Percentiles rank a stretch among this genome's conserved stretches.
Conservation (phyloP, 2,329 filamentous ascomycete genomes). For the Penicillium sp. region DNA sequence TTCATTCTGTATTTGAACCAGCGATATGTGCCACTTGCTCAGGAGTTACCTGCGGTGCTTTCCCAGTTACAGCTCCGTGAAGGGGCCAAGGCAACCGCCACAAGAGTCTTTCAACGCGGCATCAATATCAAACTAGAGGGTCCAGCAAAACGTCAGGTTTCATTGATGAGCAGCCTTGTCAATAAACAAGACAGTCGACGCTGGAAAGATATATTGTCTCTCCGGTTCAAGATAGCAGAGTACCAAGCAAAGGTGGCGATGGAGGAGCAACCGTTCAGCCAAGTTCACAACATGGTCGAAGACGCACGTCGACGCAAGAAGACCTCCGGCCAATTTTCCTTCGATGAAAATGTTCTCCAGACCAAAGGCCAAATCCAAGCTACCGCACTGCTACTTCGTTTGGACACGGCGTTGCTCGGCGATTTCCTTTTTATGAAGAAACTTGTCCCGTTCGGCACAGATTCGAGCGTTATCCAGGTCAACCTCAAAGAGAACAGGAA, state of each 20-base stretch:
- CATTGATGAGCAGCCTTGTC: conserved; percentile 20
- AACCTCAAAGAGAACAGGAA: conserved; percentile 36
- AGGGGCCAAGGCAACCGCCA: neutral
- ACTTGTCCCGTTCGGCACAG: neutral
- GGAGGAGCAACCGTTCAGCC: conserved; percentile 42
- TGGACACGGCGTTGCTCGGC: conserved; percentile 49
- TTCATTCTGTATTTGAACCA: conserved; percentile 57
- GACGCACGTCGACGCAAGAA: conserved; percentile 31
- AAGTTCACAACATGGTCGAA: conserved; percentile 37
- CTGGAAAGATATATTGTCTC: conserved; percentile 25
- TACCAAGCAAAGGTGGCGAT: conserved; percentile 35
- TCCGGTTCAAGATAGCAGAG: conserved; percentile 30
- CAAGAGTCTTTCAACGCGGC: neutral
- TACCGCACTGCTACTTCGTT: conserved; percentile 47
- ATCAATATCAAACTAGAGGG: conserved; percentile 11
- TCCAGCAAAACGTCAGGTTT: conserved; percentile 25
- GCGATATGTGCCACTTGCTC: conserved; percentile 43
- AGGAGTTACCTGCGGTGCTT: conserved; percentile 29
- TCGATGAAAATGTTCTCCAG: conserved; percentile 35
- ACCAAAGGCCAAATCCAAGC: conserved; percentile 45
- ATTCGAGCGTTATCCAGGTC: neutral
- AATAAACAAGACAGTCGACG: conserved; percentile 21
- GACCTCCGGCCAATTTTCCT: conserved; percentile 22
- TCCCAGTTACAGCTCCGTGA: conserved; percentile 24
- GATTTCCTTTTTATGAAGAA: conserved; percentile 40